Evolutionary conservation across 495 filamentous ascomycete genomes (phyloP).

Genomic region (Penicillium odoratum): DNA sequence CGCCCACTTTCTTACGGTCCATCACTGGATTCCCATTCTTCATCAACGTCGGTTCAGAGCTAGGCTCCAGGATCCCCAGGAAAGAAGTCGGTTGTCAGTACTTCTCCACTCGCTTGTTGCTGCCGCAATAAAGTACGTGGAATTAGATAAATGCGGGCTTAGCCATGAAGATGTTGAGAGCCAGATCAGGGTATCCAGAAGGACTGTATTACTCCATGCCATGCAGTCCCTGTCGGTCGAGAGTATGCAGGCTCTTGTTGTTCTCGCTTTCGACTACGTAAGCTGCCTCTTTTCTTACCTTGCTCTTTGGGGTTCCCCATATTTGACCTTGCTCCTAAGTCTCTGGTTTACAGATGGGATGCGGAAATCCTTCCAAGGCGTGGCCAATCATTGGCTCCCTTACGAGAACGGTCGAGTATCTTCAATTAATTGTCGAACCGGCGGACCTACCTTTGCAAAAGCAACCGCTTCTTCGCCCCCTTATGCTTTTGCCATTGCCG

Average conservation of each 20-base stretch:
- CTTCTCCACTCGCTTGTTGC: neutral
- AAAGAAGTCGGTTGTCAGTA: neutral
- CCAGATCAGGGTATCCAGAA: neutral
- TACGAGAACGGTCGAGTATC: slow-evolving; percentile 27
- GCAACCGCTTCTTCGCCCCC: slow-evolving; percentile 28
- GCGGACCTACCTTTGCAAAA: slow-evolving; percentile 12
- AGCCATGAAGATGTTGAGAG: neutral
- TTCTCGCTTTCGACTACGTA: slow-evolving; percentile 31
- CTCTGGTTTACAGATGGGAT: slow-evolving; percentile 17
- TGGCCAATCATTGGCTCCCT: slow-evolving; percentile 33
- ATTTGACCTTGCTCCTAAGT: neutral
- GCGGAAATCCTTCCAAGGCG: slow-evolving; percentile 26
- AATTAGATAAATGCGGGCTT: neutral
- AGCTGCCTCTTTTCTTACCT: neutral
- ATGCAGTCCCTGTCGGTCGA: slow-evolving; percentile 31
- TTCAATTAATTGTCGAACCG: slow-evolving; percentile 25
- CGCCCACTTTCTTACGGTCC: neutral
- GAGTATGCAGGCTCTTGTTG: slow-evolving; percentile 28
- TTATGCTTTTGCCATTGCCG: slow-evolving; percentile 28
- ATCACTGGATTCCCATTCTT: neutral
- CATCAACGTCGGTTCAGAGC: neutral
- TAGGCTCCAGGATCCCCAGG: neutral
- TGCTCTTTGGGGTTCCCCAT: neutral
- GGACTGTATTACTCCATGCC: neutral
- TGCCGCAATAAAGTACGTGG: neutral